phyloP scores from a whole-genome alignment of 2,329 filamentous ascomycete species.

The Trichophyton simii region DNA sequence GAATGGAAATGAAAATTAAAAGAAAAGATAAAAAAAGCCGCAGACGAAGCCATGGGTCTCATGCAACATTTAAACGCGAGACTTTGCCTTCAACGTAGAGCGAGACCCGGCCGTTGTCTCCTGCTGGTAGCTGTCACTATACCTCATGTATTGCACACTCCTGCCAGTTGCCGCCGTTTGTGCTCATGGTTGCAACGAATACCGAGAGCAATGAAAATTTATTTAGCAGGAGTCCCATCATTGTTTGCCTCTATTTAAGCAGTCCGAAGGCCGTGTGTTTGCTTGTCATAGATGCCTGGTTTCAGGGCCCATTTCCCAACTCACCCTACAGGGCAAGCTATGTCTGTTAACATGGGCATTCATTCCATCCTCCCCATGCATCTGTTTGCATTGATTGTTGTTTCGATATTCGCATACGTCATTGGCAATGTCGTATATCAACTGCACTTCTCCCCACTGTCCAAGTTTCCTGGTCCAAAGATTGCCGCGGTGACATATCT shows the following conservation, averaged over 20 bases:
- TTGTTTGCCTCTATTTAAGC: not conserved
- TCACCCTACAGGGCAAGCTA: too few relatives aligned
- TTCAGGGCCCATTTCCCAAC: too few relatives aligned
- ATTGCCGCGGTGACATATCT: constrained; percentile 17
- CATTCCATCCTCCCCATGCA: not conserved
- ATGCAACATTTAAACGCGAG: not conserved
- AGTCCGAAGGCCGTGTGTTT: not conserved
- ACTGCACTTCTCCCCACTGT: constrained; percentile 17
- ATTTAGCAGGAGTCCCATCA: not conserved
- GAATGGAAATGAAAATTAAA: not conserved
- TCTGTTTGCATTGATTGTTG: not conserved
- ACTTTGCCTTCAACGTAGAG: not conserved
- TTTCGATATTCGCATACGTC: not conserved
- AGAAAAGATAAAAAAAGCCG: not conserved
- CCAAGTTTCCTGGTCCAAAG: constrained; percentile 19
- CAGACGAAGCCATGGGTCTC: not conserved
- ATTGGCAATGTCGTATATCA: constrained; percentile 12
- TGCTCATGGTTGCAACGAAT: not conserved
- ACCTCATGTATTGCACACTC: not conserved
- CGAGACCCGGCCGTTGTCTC: not conserved
- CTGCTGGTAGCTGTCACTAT: not conserved
- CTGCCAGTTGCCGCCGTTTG: not conserved
- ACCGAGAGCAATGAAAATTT: not conserved
- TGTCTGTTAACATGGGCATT: not conserved
- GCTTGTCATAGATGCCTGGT: not conserved